Evolutionary conservation across 352 stramenopile genomes (phyloP).

Genomic region (Elongisporangium undulatum): DNA sequence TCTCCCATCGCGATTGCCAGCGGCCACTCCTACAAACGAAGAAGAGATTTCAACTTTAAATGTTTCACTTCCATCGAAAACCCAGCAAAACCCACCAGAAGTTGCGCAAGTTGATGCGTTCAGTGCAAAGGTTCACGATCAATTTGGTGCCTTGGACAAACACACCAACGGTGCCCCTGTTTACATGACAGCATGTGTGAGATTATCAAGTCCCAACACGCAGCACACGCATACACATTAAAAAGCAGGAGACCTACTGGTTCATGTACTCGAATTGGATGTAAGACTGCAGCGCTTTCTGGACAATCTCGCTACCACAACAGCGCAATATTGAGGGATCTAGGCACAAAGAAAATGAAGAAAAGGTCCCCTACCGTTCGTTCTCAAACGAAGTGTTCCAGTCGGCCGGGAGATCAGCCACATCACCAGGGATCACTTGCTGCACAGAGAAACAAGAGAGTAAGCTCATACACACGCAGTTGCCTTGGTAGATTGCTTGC

Average conservation of each 20-base stretch:
- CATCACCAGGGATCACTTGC: slow-evolving; percentile 47
- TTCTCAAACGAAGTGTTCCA: slow-evolving; percentile 52
- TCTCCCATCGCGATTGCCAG: slow-evolving; percentile 81
- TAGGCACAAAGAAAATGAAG: slow-evolving; percentile 4
- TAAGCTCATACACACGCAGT: background rate
- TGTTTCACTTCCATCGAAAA: background rate
- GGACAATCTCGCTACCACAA: slow-evolving; percentile 20
- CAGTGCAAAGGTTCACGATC: slow-evolving; percentile 75
- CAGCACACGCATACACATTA: background rate
- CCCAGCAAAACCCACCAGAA: slow-evolving; percentile 50
- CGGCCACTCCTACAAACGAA: slow-evolving; percentile 39
- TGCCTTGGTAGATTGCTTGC: background rate
- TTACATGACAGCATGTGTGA: slow-evolving; percentile 4
- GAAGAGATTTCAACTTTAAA: background rate
- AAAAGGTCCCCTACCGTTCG: slow-evolving; percentile 35
- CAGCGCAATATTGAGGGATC: background rate
- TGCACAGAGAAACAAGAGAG: slow-evolving; percentile 4
- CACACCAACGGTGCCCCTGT: slow-evolving; percentile 73
- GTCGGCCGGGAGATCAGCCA: slow-evolving; percentile 35
- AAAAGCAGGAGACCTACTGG: slow-evolving; percentile 20
- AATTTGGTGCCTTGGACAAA: slow-evolving; percentile 63
- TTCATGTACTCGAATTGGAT: slow-evolving; percentile 85
- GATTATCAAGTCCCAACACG: slow-evolving; percentile 2
- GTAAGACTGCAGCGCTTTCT: slow-evolving; percentile 77
- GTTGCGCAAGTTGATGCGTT: slow-evolving; percentile 88